Evolutionary conservation across 2,329 filamentous ascomycete species (phyloP), one percentile per base, ranked within the genome.

Genomic region (Fusarium albosuccineum): DNA sequence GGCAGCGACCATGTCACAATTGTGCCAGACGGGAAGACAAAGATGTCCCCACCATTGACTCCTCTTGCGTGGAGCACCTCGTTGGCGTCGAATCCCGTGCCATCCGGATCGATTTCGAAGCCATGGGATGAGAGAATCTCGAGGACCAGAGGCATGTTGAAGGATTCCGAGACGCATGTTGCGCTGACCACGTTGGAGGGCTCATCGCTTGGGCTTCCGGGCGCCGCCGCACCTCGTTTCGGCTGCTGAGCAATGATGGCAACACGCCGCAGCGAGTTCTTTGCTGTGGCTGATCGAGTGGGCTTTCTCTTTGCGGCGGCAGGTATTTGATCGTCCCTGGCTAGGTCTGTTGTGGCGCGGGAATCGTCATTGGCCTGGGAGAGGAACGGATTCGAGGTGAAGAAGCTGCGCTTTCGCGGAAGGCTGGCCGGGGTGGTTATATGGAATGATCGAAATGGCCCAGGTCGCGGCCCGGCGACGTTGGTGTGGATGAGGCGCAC

Each of bases 1-100:
- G 93, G 90, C 1, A 97, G 84, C 6, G 92, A 92, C 96, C 96
- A 99, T 26, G 93, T 91, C 6, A 98, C 96, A 8, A 98, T 87
- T 11, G 94, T 97, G 10, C 96, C 96, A 0, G 94, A 97, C 9
- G 95, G 94, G 70, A 99, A 99, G 58, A 99, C 90, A 75, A 98
- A 98, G 51, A 98, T 89, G 79, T 99, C 96, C 34, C 94, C 94
- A 60, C 88, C 84, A 75, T 88, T 86, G 61, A 85, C 82, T 9
- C 84, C 83, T 52, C 87, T 82, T 7, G 87, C 88, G 73, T 91
- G 88, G 49, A 91, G 85, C 6, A 91, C 87, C 72, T 90, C 87
- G 66, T 83, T 82, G 46, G 83, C 81, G 68, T 89, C 87, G 70
- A 91, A 89, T 13, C 83, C 86, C 11, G 85, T 88, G 49, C 79